Base-by-base conservation (phyloP, 1,284 basidiomycete species). In the Inonotus hispidus region DNA sequence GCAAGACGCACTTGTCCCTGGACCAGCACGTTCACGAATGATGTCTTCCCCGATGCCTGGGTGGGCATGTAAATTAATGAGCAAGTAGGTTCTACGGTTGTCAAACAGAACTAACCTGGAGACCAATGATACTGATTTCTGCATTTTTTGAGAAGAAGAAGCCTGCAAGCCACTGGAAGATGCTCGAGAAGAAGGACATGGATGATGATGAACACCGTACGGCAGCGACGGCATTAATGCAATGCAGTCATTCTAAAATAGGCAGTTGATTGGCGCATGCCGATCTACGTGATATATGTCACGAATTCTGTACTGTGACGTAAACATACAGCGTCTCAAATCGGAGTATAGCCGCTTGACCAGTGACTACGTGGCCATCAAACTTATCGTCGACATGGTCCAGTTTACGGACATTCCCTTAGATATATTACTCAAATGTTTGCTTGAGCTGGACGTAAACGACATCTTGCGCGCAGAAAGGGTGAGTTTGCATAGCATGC, bases 21-120 rank as follows among this genome's bases (percentile, higher is more conserved):
- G 1, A 88, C 89, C 25, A 98, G 84, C 6, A 96, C 88, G 71
- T 95, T 94, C 56, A 95, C 92, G 59, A 98, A 92, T 25, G 93
- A 94, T 0, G 94, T 96, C 79, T 97, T 96, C 54, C 94, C 94
- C 2, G 93, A 95, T 4, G 93, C 92, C 89, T 95, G 64, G 2
- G n/a, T n/a, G n/a, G n/a, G 58, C 60, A 16, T 58, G 66, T 56
- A 62, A 62, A 56, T 68, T 19, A 32, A 2, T 61, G 21, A 50
- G 45, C 43, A 65, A 54, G 61, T 66, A 38, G 67, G 56, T n/a
- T 8, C 23, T 16, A 16, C 7, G n/a, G 25, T 25, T 13, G 3
- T 6, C 7, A 29, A 3, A 14, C 2, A 3, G 6, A 53, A 66
- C 73, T 54, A 60, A 90, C 92, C 80, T 98, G 95, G 35, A 98